Conservation (phyloP, 2,329 filamentous ascomycete species). For the Colletotrichum eleusines region DNA sequence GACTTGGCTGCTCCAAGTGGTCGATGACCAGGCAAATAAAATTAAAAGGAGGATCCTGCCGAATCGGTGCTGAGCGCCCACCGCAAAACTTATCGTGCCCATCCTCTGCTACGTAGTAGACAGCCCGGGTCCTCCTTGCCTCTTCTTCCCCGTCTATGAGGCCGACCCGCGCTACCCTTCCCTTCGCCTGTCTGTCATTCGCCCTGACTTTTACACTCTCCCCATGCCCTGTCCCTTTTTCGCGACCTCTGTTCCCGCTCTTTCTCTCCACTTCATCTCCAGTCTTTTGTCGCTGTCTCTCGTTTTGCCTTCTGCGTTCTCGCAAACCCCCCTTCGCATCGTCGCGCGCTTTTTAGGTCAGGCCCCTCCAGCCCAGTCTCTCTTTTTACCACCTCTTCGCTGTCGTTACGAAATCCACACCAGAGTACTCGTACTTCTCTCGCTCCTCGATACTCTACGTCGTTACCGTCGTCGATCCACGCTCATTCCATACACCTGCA, state of each 20-base stretch:
- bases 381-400: slow-evolving; percentile 24
- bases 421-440: slow-evolving; percentile 33
- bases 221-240: slow-evolving; percentile 19
- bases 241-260: slow-evolving; percentile 34
- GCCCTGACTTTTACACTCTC: background rate
- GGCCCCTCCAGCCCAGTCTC: slow-evolving; percentile 37
- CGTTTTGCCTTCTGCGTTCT: slow-evolving; percentile 26
- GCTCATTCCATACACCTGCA: slow-evolving; percentile 28
- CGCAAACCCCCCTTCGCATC: slow-evolving; percentile 23
- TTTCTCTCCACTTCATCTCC: slow-evolving; percentile 39
- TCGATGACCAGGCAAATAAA: slow-evolving; percentile 32
- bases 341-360: slow-evolving; percentile 39
- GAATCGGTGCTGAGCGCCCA: slow-evolving; percentile 31
- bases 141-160: background rate
- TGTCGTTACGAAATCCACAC: slow-evolving; percentile 14
- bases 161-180: slow-evolving; percentile 31
- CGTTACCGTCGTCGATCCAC: slow-evolving; percentile 26
- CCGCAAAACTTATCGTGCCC: slow-evolving; percentile 7
- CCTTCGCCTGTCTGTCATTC: background rate
- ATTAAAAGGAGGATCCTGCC: slow-evolving; percentile 42
- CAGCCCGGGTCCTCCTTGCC: background rate
- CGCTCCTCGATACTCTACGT: slow-evolving; percentile 21
- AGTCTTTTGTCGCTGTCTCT: slow-evolving; percentile 40
- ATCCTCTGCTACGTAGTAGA: background rate
- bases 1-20: slow-evolving; percentile 23